These are phyloP conservation scores for Miscanthus sacchariflorus DNA, from an alignment of 202 grass and related monocot species.

Conservation along the genomic window DNA sequence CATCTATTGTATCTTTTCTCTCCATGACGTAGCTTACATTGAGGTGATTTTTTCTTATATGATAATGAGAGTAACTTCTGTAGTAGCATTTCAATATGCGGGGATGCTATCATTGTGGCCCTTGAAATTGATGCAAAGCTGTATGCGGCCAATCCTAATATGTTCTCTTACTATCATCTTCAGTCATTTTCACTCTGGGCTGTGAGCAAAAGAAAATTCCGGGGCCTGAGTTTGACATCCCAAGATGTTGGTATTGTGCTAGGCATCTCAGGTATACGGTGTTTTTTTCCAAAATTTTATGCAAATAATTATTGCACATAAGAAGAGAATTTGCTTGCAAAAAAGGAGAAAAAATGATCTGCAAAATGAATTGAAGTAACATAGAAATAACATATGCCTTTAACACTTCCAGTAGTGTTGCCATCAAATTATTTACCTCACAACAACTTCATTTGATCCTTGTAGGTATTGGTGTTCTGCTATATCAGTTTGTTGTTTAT, in stretches of 20 bases:
- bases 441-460: constrained; percentile 16
- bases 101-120: not conserved
- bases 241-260: constrained; percentile 68
- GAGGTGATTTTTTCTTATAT: constrained; percentile 50
- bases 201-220: constrained; percentile 58
- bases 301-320: too few relatives aligned
- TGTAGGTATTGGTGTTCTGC: constrained; percentile 66
- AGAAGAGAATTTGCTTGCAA: too few relatives aligned
- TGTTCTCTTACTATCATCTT: constrained; percentile 15
- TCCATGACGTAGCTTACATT: constrained; percentile 68
- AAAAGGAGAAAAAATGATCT: too few relatives aligned
- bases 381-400: not conserved
- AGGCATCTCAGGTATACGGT: not conserved
- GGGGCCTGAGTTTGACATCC: constrained; percentile 65
- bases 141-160: not conserved
- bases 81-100: not conserved
- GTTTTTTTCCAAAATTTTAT: too few relatives aligned
- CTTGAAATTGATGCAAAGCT: not conserved
- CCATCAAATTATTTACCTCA: constrained; percentile 3
- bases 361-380: too few relatives aligned
- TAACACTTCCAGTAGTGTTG: not conserved
- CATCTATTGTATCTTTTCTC: constrained; percentile 59
- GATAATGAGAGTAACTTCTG: not conserved
- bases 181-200: constrained; percentile 81
- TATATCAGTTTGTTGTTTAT: constrained; percentile 66